Base-by-base conservation (phyloP, 31 red algal species). In the Bonnemaisonia californica region DNA sequence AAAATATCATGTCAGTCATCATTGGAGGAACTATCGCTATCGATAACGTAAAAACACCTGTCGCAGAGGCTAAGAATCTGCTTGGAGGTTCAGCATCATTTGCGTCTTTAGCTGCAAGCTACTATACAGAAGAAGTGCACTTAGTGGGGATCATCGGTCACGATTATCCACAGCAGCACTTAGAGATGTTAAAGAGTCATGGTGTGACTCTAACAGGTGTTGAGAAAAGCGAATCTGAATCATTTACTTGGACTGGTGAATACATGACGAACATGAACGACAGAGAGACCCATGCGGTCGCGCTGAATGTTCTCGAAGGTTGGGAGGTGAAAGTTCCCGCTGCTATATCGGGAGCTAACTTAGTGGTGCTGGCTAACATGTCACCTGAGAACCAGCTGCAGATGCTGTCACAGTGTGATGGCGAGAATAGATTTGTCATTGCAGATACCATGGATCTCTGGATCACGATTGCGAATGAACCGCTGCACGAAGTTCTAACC, bases 401-500 rank as follows among this genome's bases (percentile, higher is more conserved):
- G 62, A 66, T 66, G 62, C 24, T 66, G n/a, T 13, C 16, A 13
- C 62, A 66, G 28, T 66, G 62, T 26, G 24, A 12, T 66, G 62
- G 16, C 12, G 62, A 30, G 13, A 21, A 55, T 55, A 55, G 51
- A 21, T 66, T 66, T 66, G 62, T 66, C 16, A 66, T 66, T 21
- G 62, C 62, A 23, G 62, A 66, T 30, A 66, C 62, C 19, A 66
- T 66, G 62, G 62, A 66, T 66, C 62, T 66, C 27, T 66, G 62
- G 62, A 66, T 66, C 28, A 23, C 12, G 12, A 66, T 66, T 66
- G 62, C 62, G 13, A 66, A 66, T 66, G 62, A 66, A 26, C 12
- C 16, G 27, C 62, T 66, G 12, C 62, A 66, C 28, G 27, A 66
- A 12, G 62, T 66, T 27, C 27, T 66, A 26, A 21, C 12, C n/a